Evolutionary conservation across 2,329 filamentous ascomycete genomes (phyloP).

Genomic region (Fusarium globosum): DNA sequence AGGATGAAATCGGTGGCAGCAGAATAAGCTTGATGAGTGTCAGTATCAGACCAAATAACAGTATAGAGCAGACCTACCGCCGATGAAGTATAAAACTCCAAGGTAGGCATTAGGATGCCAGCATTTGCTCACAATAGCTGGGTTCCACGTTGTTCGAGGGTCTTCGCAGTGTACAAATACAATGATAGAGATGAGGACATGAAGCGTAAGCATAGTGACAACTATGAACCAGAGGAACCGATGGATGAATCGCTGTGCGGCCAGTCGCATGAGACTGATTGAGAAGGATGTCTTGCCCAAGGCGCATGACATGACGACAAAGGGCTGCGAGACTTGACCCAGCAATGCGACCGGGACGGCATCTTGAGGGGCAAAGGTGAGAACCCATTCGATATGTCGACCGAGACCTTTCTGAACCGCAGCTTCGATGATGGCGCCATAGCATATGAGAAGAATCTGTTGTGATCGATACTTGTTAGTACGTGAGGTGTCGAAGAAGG

Average conservation of each 20-base stretch:
- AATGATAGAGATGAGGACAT: slow-evolving; percentile 22
- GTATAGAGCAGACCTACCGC: background rate
- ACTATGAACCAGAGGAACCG: slow-evolving; percentile 29
- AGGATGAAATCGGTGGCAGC: slow-evolving; percentile 33
- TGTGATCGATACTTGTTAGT: background rate
- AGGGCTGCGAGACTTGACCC: slow-evolving; percentile 26
- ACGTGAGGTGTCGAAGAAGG: accelerated
- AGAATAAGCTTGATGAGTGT: slow-evolving; percentile 14
- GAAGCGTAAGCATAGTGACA: slow-evolving; percentile 18
- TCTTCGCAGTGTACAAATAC: slow-evolving; percentile 30
- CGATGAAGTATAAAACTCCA: slow-evolving; percentile 31
- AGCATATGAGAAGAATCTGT: slow-evolving; percentile 25
- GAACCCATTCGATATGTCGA: slow-evolving; percentile 25
- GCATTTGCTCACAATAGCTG: slow-evolving; percentile 27
- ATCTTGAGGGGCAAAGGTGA: slow-evolving; percentile 7
- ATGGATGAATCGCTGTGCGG: slow-evolving; percentile 21
- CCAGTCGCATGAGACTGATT: slow-evolving; percentile 31
- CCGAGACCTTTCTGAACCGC: slow-evolving; percentile 28
- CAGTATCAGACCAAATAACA: accelerated
- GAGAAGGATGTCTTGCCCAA: slow-evolving; percentile 33
- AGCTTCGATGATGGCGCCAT: slow-evolving; percentile 25
- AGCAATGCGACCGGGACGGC: slow-evolving; percentile 20
- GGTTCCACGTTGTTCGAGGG: slow-evolving; percentile 29
- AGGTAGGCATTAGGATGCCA: slow-evolving; percentile 30
- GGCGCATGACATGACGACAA: slow-evolving; percentile 31